Evolutionary conservation across 2,329 filamentous ascomycete species (phyloP).

Genomic region (Penicillium aurantiogriseum): DNA sequence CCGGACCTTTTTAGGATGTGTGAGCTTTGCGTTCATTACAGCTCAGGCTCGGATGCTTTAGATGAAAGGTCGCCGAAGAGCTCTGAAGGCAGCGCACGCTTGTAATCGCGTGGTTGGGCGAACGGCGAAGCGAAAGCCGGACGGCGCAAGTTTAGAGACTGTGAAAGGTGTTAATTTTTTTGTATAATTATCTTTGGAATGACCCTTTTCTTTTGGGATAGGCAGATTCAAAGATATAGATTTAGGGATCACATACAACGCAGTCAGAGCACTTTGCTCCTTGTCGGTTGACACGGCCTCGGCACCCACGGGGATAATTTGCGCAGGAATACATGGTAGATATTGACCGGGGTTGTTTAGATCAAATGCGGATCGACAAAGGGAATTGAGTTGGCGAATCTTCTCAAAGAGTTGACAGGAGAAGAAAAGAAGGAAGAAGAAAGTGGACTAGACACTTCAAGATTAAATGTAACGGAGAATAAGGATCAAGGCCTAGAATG

Average conservation of each 20-base stretch:
- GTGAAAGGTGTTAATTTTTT: slow-evolving; percentile 11
- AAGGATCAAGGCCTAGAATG: slow-evolving; percentile 9
- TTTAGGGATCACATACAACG: slow-evolving; percentile 37
- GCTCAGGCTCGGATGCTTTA: slow-evolving; percentile 19
- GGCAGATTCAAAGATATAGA: not conserved
- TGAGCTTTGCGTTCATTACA: slow-evolving; percentile 13
- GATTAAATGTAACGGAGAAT: slow-evolving; percentile 15
- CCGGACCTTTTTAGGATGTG: slow-evolving; percentile 11
- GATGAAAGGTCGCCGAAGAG: slow-evolving; percentile 30
- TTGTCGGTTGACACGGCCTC: slow-evolving; percentile 45
- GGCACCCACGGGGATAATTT: slow-evolving; percentile 50
- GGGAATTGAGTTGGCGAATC: not conserved
- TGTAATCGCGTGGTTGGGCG: slow-evolving; percentile 41
- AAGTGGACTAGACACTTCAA: slow-evolving; percentile 12
- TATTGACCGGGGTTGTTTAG: slow-evolving; percentile 1
- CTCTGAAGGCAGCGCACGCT: slow-evolving; percentile 35
- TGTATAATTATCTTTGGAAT: not conserved
- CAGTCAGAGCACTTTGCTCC: slow-evolving; percentile 48
- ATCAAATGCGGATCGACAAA: slow-evolving; percentile 1
- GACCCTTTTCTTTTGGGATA: not conserved
- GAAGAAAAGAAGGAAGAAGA: not conserved
- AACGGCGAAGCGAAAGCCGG: slow-evolving; percentile 42
- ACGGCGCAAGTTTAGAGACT: slow-evolving; percentile 41
- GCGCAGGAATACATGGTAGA: slow-evolving; percentile 47
- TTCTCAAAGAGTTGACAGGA: not conserved